These are phyloP conservation scores for Hypoxylon fuscum DNA, from an alignment of 495 filamentous ascomycete genomes.

Conservation along the genomic window DNA sequence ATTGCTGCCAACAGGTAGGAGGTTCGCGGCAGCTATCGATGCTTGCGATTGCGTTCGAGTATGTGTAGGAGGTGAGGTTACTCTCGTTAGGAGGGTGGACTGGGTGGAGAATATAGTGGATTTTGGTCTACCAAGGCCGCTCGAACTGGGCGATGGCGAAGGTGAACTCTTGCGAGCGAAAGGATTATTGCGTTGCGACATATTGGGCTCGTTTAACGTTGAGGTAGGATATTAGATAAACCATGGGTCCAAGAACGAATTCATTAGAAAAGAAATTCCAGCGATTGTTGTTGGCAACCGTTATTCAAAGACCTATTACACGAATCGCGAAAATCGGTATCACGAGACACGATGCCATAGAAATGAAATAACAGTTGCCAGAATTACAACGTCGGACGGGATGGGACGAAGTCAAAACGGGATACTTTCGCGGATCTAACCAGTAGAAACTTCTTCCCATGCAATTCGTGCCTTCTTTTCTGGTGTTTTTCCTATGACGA, in stretches of 20 bases:
- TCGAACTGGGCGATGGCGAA: constrained; percentile 64
- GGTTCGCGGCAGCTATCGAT: constrained; percentile 38
- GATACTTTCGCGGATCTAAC: background rate
- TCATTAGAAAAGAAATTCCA: constrained; percentile 25
- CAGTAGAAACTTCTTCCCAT: background rate
- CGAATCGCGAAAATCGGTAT: constrained; percentile 19
- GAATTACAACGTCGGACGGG: constrained; percentile 9
- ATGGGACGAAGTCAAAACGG: constrained; percentile 9
- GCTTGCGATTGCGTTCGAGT: constrained; percentile 56
- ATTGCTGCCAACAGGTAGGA: constrained; percentile 43
- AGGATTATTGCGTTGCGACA: constrained; percentile 70
- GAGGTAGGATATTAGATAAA: constrained; percentile 17
- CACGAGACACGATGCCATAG: constrained; percentile 34
- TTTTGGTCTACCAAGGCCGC: constrained; percentile 68
- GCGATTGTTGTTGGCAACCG: constrained; percentile 2
- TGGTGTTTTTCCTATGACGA: constrained; percentile 18
- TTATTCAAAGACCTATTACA: constrained; percentile 25
- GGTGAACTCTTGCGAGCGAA: constrained; percentile 72
- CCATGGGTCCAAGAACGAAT: constrained; percentile 11
- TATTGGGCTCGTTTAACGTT: constrained; percentile 53
- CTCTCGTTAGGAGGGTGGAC: constrained; percentile 56
- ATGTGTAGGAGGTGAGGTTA: constrained; percentile 46
- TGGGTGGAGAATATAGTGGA: constrained; percentile 70
- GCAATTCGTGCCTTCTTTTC: constrained; percentile 13
- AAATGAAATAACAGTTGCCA: constrained; percentile 15